phyloP scores from a whole-genome alignment of 805 yeast species.

The Nakazawaea laoshanensis region DNA sequence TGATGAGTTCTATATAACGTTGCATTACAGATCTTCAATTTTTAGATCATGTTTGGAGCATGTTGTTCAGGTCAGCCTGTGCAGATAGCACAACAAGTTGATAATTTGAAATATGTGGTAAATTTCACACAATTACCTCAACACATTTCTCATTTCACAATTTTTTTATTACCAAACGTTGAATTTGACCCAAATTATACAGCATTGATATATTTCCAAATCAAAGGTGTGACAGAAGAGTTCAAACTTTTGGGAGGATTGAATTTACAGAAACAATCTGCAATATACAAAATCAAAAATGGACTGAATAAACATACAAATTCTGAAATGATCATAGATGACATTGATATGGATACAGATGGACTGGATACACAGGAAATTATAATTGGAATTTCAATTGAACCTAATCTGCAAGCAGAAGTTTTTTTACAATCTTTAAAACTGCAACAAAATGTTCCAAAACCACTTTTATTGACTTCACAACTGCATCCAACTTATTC shows the following conservation, averaged over 20 bases:
- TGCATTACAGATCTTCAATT: too few relatives aligned
- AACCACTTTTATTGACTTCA: slow-evolving; percentile 18
- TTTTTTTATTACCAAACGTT: slow-evolving; percentile 80
- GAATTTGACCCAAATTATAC: slow-evolving; percentile 62
- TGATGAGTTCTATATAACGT: too few relatives aligned
- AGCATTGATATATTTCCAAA: slow-evolving; percentile 84
- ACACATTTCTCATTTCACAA: slow-evolving; percentile 64
- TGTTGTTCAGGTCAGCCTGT: slow-evolving; percentile 65
- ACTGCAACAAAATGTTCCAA: slow-evolving; percentile 20
- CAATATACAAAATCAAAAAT: slow-evolving; percentile 63
- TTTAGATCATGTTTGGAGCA: slow-evolving; percentile 54
- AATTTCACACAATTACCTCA: slow-evolving; percentile 50
- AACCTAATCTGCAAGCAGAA: slow-evolving; percentile 63
- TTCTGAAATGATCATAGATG: slow-evolving; percentile 35
- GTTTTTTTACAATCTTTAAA: slow-evolving; percentile 30
- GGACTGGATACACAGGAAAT: slow-evolving; percentile 16
- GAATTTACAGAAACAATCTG: slow-evolving; percentile 69
- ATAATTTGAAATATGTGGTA: slow-evolving; percentile 56
- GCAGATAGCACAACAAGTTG: slow-evolving; percentile 55
- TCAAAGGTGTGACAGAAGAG: slow-evolving; percentile 31
- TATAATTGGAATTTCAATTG: slow-evolving; percentile 84
- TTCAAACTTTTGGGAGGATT: slow-evolving; percentile 63
- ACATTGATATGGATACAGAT: slow-evolving; percentile 43
- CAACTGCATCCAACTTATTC: slow-evolving; percentile 9
- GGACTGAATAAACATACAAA: slow-evolving; percentile 18